Evolutionary conservation across 495 filamentous ascomycete species (phyloP), one percentile per base, ranked within the genome.

Genomic region (Penicillium malachiteum): DNA sequence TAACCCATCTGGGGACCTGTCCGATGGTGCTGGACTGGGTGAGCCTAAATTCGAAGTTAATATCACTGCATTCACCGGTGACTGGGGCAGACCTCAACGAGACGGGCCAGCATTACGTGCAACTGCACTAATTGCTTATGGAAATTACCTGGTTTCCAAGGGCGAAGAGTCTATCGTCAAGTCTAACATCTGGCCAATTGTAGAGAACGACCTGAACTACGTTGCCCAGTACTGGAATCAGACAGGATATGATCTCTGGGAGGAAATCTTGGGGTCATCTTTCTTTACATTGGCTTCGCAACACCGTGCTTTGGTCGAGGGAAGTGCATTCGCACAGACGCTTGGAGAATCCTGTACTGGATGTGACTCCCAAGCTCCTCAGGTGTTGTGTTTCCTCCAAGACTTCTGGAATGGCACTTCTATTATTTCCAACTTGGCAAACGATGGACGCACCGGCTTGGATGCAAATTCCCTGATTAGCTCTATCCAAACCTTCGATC

Each of bases 201-300:
- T 86, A 16, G 68, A 72, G 13, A 84, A 84, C 47, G 83, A 85
- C 55, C 60, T 85, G 17, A 70, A 77, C 37, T 90, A 90, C 59
- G 80, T 89, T 14, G 79, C 82, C 3, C 83, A 90, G 63, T 87
- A 91, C 71, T 92, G 88, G 88, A 76, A 71, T 47, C 52, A 72
- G 34, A 73, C 59, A 10, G 69, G 67, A 14, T 77, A 67, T 47
- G 75, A 91, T 66, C 79, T 91, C 0, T 91, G 87, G 87, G 88
- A 91, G 58, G 88, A 91, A 63, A 80, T 87, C 0, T 54, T 72
- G 16, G 83, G 84, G 12, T 73, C 78, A 3, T 83, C 80, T 33
- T 85, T 86, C 70, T 87, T 86, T 62, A 86, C 84, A 6, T 74
- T 78, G 5, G 80, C 81, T 44, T 79, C 78, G 7, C 81, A 85